Conservation (phyloP, 164 flowering plant genomes). For the Saururus chinensis region DNA sequence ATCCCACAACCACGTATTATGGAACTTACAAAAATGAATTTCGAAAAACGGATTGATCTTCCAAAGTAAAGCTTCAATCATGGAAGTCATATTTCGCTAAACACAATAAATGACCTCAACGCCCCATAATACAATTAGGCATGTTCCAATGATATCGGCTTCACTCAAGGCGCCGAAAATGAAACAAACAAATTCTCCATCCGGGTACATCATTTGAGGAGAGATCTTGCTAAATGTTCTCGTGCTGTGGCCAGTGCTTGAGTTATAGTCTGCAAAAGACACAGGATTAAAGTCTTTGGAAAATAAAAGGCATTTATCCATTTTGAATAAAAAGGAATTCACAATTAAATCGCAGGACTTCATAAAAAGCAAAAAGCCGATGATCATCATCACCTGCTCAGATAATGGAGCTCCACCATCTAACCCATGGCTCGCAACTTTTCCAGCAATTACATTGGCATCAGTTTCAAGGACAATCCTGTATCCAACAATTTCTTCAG, state of each 20-base stretch:
- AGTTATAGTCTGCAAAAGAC: slow-evolving; percentile 39
- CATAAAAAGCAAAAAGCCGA: background rate
- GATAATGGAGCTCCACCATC: slow-evolving; percentile 48
- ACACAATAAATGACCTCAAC: too few relatives aligned
- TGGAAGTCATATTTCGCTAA: too few relatives aligned
- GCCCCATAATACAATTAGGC: background rate
- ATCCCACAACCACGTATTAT: too few relatives aligned
- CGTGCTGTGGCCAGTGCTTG: slow-evolving; percentile 65
- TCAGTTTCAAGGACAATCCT: slow-evolving; percentile 35
- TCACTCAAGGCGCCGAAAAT: background rate
- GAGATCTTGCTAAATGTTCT: slow-evolving; percentile 54
- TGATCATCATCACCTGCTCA: slow-evolving; percentile 39
- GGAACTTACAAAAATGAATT: too few relatives aligned
- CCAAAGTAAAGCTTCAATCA: too few relatives aligned
- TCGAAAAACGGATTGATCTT: too few relatives aligned
- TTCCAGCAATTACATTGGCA: slow-evolving; percentile 39
- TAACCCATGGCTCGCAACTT: slow-evolving; percentile 39
- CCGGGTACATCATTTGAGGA: slow-evolving; percentile 32
- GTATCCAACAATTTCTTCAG: slow-evolving; percentile 3
- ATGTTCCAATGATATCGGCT: background rate
- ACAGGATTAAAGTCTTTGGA: background rate
- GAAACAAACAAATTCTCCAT: background rate
- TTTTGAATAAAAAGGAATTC: background rate
- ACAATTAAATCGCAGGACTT: background rate
- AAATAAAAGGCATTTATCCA: background rate